A percentile compares a stretch with the other conserved stretches of the same genome.
Conservation (phyloP, 306 rosid genomes). For the Vigna unguiculata region DNA sequence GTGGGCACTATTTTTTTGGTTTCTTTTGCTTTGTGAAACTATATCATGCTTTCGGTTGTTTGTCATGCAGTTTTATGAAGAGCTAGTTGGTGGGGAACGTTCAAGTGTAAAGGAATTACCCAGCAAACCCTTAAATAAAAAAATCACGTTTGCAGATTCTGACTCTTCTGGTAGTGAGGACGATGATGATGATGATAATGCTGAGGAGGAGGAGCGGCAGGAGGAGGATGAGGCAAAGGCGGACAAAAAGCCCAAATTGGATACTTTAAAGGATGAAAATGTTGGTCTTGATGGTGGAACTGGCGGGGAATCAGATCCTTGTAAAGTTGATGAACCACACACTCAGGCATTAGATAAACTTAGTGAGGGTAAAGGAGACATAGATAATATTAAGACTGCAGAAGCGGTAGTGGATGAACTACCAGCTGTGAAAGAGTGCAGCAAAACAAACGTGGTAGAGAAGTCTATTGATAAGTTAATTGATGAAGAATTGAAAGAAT, state of each 20-base stretch:
- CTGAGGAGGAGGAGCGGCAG: slow-evolving; percentile 43
- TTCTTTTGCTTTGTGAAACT: neutral
- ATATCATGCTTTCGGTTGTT: slow-evolving; percentile 26
- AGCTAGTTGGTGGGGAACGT: slow-evolving; percentile 65
- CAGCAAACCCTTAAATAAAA: slow-evolving; percentile 67
- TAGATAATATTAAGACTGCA: slow-evolving; percentile 37
- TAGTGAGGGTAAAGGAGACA: slow-evolving; percentile 46
- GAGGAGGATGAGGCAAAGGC: slow-evolving; percentile 48
- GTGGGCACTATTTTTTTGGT: neutral
- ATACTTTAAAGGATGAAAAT: slow-evolving; percentile 41
- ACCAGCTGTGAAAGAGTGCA: slow-evolving; percentile 67
- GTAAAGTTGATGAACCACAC: slow-evolving; percentile 46
- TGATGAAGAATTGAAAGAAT: slow-evolving; percentile 79
- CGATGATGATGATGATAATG: slow-evolving; percentile 44
- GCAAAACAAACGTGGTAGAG: slow-evolving; percentile 59
- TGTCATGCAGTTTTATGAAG: slow-evolving; percentile 78
- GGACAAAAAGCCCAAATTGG: slow-evolving; percentile 54
- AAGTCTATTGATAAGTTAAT: slow-evolving; percentile 83
- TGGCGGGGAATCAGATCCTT: slow-evolving; percentile 52
- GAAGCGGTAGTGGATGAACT: slow-evolving; percentile 57
- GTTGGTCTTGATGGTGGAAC: slow-evolving; percentile 40
- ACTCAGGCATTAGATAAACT: slow-evolving; percentile 48
- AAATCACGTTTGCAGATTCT: slow-evolving; percentile 77
- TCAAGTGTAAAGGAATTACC: slow-evolving; percentile 49
- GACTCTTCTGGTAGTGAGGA: slow-evolving; percentile 65